Percentiles rank a stretch among this genome's conserved stretches.
phyloP scores from a whole-genome alignment of 257 asterid genomes.

The Jaltomata sinuosa region DNA sequence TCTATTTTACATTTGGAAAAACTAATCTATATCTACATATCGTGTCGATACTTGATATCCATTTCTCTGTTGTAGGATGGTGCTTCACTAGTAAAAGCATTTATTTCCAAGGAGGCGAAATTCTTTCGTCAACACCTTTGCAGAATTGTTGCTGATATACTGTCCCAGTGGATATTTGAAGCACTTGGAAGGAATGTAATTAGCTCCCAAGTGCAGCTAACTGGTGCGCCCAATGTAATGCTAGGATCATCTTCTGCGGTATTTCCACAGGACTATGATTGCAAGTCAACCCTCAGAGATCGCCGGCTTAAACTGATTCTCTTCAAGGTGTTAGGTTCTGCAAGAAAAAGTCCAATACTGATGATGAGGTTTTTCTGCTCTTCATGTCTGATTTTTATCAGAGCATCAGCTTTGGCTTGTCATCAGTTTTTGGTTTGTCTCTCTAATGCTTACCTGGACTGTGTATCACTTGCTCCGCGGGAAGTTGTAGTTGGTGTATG shows the following conservation, averaged over 20 bases:
- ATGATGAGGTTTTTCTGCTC: conserved; percentile 56
- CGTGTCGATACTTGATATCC: background rate
- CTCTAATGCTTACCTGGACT: conserved; percentile 30
- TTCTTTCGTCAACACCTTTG: conserved; percentile 55
- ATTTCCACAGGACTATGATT: conserved; percentile 12
- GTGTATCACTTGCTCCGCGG: conserved; percentile 30
- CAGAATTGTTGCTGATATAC: conserved; percentile 39
- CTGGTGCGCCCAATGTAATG: conserved; percentile 12
- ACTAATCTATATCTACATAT: background rate
- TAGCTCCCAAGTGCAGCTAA: conserved; percentile 17
- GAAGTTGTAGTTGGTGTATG: conserved; percentile 31
- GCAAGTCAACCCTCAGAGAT: conserved; percentile 42
- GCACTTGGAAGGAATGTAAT: conserved; percentile 18
- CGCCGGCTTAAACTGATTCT: conserved; percentile 79
- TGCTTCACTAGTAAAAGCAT: conserved; percentile 53
- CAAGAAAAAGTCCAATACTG: conserved; percentile 49
- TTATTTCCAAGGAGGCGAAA: conserved; percentile 62
- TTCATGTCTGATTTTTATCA: conserved; percentile 38
- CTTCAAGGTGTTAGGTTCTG: conserved; percentile 48
- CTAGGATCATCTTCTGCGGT: conserved; percentile 17
- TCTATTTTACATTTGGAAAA: background rate
- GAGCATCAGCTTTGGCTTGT: conserved; percentile 59
- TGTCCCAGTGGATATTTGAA: conserved; percentile 53
- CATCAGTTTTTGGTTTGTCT: conserved; percentile 40
- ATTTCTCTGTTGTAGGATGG: conserved; percentile 55